phyloP scores from a whole-genome alignment of 352 stramenopile species.

The Pythium plurisporium region DNA sequence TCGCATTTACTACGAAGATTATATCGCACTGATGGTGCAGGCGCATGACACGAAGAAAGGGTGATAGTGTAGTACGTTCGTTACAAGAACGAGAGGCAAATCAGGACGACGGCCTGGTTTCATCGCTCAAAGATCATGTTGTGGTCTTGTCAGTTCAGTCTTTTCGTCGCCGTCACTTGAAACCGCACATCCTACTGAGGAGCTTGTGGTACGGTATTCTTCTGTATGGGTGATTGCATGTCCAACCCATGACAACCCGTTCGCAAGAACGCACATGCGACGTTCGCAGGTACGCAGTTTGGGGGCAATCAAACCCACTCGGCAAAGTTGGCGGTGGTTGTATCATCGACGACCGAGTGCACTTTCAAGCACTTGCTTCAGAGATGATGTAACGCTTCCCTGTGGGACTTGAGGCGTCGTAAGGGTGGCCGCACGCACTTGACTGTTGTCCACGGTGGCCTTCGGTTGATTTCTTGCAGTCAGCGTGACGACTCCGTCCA shows the following conservation, averaged over 20 bases:
- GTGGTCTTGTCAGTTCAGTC: too few relatives aligned
- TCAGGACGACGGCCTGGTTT: background rate
- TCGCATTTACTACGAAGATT: constrained; percentile 91
- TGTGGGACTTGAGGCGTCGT: background rate
- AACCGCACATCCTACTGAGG: too few relatives aligned
- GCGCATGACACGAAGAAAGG: constrained; percentile 38
- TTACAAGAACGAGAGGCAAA: background rate
- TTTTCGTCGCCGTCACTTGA: too few relatives aligned
- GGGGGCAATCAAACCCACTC: too few relatives aligned
- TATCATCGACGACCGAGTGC: background rate
- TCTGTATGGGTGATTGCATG: too few relatives aligned
- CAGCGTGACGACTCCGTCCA: constrained; percentile 13
- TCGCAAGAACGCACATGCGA: too few relatives aligned
- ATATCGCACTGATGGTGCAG: constrained; percentile 75
- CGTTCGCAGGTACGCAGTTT: background rate
- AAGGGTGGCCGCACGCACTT: background rate
- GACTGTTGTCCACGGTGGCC: background rate
- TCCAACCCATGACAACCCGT: too few relatives aligned
- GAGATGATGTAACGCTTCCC: background rate
- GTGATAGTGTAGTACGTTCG: background rate
- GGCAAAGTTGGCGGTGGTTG: background rate
- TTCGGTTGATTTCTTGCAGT: background rate
- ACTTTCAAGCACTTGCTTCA: background rate
- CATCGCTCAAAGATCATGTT: background rate
- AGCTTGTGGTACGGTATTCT: too few relatives aligned